A percentile compares a stretch with the other conserved stretches of the same genome.
Conservation (phyloP, 352 stramenopile genomes). For the Peronospora belbahrii region DNA sequence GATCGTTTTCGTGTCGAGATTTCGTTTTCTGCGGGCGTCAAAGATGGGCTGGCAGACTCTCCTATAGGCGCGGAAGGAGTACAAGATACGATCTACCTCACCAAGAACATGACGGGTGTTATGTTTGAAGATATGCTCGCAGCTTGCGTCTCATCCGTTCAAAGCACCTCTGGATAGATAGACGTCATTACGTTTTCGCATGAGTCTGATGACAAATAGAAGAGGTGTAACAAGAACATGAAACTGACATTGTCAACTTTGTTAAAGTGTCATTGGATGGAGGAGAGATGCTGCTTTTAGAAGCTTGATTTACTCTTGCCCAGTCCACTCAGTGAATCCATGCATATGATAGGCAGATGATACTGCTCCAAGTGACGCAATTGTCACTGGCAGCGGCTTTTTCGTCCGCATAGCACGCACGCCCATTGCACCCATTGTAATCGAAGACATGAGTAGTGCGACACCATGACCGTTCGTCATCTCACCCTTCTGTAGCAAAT, state of each 20-base stretch:
- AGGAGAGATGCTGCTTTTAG: too few relatives aligned
- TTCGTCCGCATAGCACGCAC: slow-evolving; percentile 64
- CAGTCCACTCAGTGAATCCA: slow-evolving; percentile 76
- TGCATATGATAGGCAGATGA: slow-evolving; percentile 80
- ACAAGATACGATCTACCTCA: slow-evolving; percentile 75
- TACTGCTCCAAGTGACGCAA: slow-evolving; percentile 68
- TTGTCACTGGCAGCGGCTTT: slow-evolving; percentile 63
- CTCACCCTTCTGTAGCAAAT: slow-evolving; percentile 69
- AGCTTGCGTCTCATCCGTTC: slow-evolving; percentile 72
- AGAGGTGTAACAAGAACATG: background rate
- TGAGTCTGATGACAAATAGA: slow-evolving; percentile 16
- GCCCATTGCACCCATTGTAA: slow-evolving; percentile 84
- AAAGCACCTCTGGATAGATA: slow-evolving; percentile 28
- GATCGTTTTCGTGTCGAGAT: slow-evolving; percentile 84
- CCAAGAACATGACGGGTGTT: slow-evolving; percentile 77
- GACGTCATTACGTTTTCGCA: slow-evolving; percentile 2
- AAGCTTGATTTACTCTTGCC: slow-evolving; percentile 49
- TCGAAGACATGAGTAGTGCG: slow-evolving; percentile 69
- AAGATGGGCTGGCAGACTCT: slow-evolving; percentile 24
- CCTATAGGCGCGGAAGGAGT: slow-evolving; percentile 22
- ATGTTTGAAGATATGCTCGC: slow-evolving; percentile 88
- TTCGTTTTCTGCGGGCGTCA: slow-evolving; percentile 71
- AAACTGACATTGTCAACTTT: slow-evolving; percentile 12
- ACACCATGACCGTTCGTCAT: slow-evolving; percentile 80
- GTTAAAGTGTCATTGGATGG: too few relatives aligned